A percentile compares a stretch with the other conserved stretches of the same genome.
phyloP scores from a whole-genome alignment of 257 asterid species.

The Catharanthus roseus region DNA sequence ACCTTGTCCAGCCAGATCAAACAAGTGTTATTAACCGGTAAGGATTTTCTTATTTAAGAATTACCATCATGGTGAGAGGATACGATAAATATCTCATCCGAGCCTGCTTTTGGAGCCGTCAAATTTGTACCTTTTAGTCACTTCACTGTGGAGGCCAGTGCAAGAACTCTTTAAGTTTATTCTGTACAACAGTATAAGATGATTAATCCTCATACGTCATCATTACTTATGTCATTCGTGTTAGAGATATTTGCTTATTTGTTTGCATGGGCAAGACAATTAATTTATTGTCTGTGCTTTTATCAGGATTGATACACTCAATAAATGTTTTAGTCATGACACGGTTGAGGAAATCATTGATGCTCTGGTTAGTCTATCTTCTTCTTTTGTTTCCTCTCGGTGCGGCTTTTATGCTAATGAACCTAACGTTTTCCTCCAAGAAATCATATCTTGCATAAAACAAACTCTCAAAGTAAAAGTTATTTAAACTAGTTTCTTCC shows the following conservation, averaged over 20 bases:
- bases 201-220: neutral
- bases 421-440: neutral
- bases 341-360: slow-evolving; percentile 87
- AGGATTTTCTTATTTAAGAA: neutral
- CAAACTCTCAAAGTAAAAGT: neutral
- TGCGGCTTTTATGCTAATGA: neutral
- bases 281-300: slow-evolving; percentile 22
- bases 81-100: neutral
- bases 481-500: neutral
- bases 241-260: neutral
- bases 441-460: neutral
- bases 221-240: neutral
- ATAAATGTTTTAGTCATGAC: slow-evolving; percentile 85
- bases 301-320: slow-evolving; percentile 59
- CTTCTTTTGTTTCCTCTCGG: neutral
- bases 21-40: slow-evolving; percentile 74
- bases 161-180: no score
- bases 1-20: slow-evolving; percentile 47
- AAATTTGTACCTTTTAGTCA: neutral
- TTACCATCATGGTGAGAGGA: neutral
- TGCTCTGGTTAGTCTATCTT: slow-evolving; percentile 56
- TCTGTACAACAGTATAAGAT: neutral
- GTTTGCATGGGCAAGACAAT: slow-evolving; percentile 1
- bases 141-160: neutral
- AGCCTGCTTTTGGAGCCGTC: neutral